Base-by-base conservation (phyloP, 2,329 filamentous ascomycete genomes). In the Paraphoma sp. region DNA sequence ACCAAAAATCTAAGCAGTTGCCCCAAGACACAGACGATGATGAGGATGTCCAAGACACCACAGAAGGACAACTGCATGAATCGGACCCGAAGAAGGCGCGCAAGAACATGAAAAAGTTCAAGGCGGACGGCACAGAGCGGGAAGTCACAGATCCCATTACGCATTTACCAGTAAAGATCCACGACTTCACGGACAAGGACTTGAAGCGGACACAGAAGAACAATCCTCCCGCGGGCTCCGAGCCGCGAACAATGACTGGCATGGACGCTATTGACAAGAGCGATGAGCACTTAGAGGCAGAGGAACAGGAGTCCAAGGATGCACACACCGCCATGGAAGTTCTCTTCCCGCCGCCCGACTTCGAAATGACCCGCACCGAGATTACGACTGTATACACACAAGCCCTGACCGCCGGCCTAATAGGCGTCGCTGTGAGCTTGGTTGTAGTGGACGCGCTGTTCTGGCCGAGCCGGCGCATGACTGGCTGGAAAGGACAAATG, bases 101-200 rank as follows among this genome's bases (percentile, higher is more conserved):
- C 40, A 83, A 84, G 68, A 63, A 71, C 11, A 79, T 83, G 78
- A 82, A 83, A 67, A 79, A 83, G 55, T 76, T 75, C 56, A 77
- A 73, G 45, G 76, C 79, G 30, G 79, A 82, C 54, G 76, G 79
- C 30, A 79, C 81, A 28, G 81, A 82, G 55, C 79, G 83, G 56
- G 82, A 89, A 69, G 89, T 91, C 45, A 91, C 88, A 1, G 89
- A 92, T 67, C 89, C 89, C 0, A 83, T 91, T 40, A 92, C 89
- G 1, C 89, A 91, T 74, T 79, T 91, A 2, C 88, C 88, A 1
- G 82, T 91, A 46, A 80, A 77, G 36, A 88, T 91, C 36, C 87
- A 89, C 68, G 89, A 91, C 68, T 87, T 87, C 65, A 90, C 88
- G 0, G 80, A 83, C 29, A 83, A 86, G 40, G 86, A 89, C 50